Evolutionary conservation across 306 rosid species (phyloP).

Genomic region (Vicia villosa): DNA sequence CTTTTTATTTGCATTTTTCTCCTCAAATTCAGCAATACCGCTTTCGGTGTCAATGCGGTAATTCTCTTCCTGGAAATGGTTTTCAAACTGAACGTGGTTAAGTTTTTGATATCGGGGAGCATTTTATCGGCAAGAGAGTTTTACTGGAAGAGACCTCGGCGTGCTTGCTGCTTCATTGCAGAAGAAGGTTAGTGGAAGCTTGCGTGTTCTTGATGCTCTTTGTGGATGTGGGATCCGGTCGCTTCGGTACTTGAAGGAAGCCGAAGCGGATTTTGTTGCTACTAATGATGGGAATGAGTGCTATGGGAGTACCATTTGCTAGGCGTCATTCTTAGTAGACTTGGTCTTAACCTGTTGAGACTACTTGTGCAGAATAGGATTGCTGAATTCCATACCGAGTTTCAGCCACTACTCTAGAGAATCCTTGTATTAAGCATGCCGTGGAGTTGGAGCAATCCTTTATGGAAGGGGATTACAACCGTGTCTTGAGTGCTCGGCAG

Average conservation of each 20-base stretch:
- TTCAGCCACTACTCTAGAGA: too few relatives aligned
- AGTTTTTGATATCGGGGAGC: slow-evolving; percentile 70
- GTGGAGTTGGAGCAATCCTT: too few relatives aligned
- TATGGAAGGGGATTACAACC: too few relatives aligned
- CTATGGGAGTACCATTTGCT: slow-evolving; percentile 49
- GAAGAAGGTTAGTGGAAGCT: slow-evolving; percentile 47
- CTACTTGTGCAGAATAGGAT: too few relatives aligned
- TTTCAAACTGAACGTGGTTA: too few relatives aligned
- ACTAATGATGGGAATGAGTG: slow-evolving; percentile 73
- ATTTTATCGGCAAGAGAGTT: slow-evolving; percentile 80
- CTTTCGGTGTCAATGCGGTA: too few relatives aligned
- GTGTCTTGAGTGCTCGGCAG: too few relatives aligned
- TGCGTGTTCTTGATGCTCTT: slow-evolving; percentile 71
- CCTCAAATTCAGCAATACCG: slow-evolving; percentile 42
- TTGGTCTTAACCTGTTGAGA: too few relatives aligned
- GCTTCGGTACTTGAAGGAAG: slow-evolving; percentile 70
- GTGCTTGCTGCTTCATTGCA: slow-evolving; percentile 76
- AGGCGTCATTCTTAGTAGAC: too few relatives aligned
- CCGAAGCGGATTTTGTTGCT: slow-evolving; percentile 76
- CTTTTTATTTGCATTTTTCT: slow-evolving; percentile 44
- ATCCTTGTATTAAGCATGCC: too few relatives aligned
- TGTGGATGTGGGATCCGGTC: slow-evolving; percentile 90
- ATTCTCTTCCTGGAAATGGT: too few relatives aligned
- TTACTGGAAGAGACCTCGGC: slow-evolving; percentile 87
- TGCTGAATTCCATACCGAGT: too few relatives aligned